Percentiles rank a stretch among this genome's conserved stretches.
Conservation (phyloP, 2,329 filamentous ascomycete species). For the Alternaria hordeiaustralica region DNA sequence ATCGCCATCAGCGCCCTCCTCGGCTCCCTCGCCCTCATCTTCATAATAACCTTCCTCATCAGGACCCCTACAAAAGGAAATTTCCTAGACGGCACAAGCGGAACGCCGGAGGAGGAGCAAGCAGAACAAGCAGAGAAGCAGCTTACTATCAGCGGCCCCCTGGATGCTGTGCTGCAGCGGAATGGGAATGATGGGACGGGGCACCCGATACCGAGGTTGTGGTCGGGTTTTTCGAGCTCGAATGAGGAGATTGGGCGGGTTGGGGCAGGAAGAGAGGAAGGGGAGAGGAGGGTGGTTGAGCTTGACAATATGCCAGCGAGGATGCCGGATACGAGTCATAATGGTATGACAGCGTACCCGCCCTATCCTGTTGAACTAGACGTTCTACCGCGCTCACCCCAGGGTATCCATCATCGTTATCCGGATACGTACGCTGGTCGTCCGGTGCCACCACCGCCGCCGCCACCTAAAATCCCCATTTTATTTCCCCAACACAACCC, state of each 20-base stretch:
- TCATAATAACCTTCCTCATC: background rate
- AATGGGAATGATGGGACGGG: background rate
- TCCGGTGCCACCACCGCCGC: too few species aligned
- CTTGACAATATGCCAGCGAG: background rate
- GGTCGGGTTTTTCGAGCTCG: background rate
- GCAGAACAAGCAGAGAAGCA: background rate
- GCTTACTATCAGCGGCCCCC: background rate
- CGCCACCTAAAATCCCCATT: background rate
- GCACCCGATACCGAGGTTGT: background rate
- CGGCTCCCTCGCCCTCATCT: constrained; percentile 1
- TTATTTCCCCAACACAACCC: background rate
- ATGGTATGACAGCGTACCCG: too few species aligned
- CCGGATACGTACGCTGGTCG: background rate
- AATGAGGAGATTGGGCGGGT: background rate
- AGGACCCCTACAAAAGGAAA: background rate
- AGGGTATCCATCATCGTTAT: background rate
- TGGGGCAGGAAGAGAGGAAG: background rate
- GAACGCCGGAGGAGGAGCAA: background rate
- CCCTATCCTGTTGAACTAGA: background rate
- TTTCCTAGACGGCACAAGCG: background rate
- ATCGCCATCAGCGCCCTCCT: constrained; percentile 11
- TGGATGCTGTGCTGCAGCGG: background rate
- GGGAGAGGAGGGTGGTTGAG: background rate
- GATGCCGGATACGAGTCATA: too few species aligned
- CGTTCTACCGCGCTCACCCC: background rate